Evolutionary conservation across 163 green algal species (phyloP).

Genomic region (Prototheca stagnorum): DNA sequence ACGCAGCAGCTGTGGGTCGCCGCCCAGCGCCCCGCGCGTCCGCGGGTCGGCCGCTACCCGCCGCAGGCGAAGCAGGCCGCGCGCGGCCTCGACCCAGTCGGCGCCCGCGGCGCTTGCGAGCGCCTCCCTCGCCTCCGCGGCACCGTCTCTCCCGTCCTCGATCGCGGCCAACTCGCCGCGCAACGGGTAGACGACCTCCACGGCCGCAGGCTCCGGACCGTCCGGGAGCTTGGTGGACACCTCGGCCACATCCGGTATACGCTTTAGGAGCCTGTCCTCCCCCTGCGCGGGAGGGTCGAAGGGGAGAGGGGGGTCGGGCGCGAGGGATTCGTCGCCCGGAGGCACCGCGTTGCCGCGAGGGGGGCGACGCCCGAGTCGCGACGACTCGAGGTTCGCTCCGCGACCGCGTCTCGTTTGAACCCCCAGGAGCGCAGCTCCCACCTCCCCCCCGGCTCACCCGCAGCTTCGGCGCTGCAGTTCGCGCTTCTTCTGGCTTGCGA

Average conservation of each 20-base stretch:
- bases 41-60: constrained; percentile 10
- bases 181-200: constrained; percentile 19
- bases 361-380: too few relatives aligned
- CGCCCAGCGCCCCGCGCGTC: not conserved
- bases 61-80: constrained; percentile 13
- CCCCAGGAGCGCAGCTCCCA: too few relatives aligned
- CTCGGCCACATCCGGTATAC: constrained; percentile 5
- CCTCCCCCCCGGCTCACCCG: too few relatives aligned
- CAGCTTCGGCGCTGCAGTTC: too few relatives aligned
- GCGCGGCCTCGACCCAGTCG: constrained; percentile 13
- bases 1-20: not conserved
- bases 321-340: too few relatives aligned
- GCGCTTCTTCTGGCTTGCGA: too few relatives aligned
- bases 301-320: not conserved
- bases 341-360: too few relatives aligned
- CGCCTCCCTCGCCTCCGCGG: not conserved
- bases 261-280: constrained; percentile 14
- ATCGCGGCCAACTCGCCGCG: constrained; percentile 6
- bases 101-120: too few relatives aligned
- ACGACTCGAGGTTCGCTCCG: too few relatives aligned
- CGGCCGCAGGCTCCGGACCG: constrained; percentile 20
- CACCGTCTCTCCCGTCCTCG: not conserved
- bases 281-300: constrained; percentile 5
- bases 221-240: constrained; percentile 18
- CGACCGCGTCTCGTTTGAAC: too few relatives aligned